Evolutionary conservation across 2,329 filamentous ascomycete genomes (phyloP).

Genomic region (Tolypocladium endophyticum): DNA sequence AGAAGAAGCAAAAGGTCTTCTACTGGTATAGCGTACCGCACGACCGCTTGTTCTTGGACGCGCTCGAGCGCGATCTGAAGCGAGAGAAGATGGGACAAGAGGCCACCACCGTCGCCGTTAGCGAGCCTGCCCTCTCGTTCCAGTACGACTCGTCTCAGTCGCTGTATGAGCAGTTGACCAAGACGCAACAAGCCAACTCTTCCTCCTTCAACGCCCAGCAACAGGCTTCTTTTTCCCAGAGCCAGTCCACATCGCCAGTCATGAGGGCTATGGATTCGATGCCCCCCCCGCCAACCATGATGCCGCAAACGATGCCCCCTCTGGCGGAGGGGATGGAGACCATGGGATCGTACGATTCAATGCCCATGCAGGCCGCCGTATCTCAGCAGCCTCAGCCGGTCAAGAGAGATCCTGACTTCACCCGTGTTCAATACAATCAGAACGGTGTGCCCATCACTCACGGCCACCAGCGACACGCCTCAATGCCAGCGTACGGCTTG

Average conservation of each 20-base stretch:
- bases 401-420: conserved; percentile 83
- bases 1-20: conserved; percentile 99
- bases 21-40: conserved; percentile 99
- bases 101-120: conserved; percentile 91
- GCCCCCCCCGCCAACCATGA: conserved; percentile 83
- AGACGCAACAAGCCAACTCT: conserved; percentile 96
- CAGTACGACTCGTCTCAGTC: conserved; percentile 99
- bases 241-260: conserved; percentile 78
- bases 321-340: conserved; percentile 57
- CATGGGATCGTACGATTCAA: conserved; percentile 59
- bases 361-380: conserved; percentile 59
- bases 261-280: conserved; percentile 88
- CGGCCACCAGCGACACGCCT: conserved; percentile 84
- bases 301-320: conserved; percentile 47
- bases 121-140: conserved; percentile 93
- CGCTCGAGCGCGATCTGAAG: conserved; percentile 93
- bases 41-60: conserved; percentile 93
- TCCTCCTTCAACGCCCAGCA: conserved; percentile 86
- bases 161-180: conserved; percentile 97
- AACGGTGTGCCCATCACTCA: conserved; percentile 78
- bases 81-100: conserved; percentile 99
- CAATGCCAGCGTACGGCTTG: conserved; percentile 91
- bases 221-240: conserved; percentile 57
- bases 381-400: conserved; percentile 57
- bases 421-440: conserved; percentile 78